Percentiles rank a stretch among this genome's conserved stretches.
Conservation (phyloP, 2,329 filamentous ascomycete species). For the Hypoxylon sp. region DNA sequence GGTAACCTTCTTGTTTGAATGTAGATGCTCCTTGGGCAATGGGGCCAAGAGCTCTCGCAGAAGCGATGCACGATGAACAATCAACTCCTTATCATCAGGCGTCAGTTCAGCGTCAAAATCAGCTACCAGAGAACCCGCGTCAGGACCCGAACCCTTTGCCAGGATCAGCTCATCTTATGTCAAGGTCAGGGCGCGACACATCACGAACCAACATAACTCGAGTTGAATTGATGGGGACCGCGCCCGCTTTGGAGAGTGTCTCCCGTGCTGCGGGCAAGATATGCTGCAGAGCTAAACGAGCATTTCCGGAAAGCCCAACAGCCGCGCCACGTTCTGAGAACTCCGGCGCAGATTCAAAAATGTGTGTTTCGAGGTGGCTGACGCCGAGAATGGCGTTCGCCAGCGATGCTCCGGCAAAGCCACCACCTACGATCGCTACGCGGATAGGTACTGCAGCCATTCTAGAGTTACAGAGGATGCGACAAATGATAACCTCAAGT, state of each 20-base stretch:
- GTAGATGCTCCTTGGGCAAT: conserved; percentile 35
- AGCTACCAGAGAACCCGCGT: not conserved
- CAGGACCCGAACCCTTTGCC: not conserved
- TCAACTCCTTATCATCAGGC: not conserved
- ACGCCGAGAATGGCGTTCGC: conserved; percentile 34
- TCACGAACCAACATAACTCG: not conserved
- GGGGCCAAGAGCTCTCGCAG: conserved; percentile 39
- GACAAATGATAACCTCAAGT: not conserved
- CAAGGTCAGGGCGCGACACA: not conserved
- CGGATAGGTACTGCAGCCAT: not conserved
- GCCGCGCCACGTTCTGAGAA: conserved; percentile 39
- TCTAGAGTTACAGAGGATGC: not conserved
- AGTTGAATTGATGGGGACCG: not conserved
- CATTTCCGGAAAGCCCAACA: conserved; percentile 20
- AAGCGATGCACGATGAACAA: not conserved
- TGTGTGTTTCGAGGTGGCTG: conserved; percentile 19
- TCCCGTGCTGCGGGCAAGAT: conserved; percentile 2
- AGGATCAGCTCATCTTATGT: not conserved
- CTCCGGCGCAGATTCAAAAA: conserved; percentile 31
- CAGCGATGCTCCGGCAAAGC: conserved; percentile 31
- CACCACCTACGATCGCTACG: conserved; percentile 28
- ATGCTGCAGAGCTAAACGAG: conserved; percentile 15
- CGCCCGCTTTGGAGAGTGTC: not conserved
- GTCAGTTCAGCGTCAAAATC: not conserved
- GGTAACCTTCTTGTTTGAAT: conserved; percentile 38